Evolutionary conservation across 208 protist genomes (phyloP).

Genomic region (Crithidia mellificae): DNA sequence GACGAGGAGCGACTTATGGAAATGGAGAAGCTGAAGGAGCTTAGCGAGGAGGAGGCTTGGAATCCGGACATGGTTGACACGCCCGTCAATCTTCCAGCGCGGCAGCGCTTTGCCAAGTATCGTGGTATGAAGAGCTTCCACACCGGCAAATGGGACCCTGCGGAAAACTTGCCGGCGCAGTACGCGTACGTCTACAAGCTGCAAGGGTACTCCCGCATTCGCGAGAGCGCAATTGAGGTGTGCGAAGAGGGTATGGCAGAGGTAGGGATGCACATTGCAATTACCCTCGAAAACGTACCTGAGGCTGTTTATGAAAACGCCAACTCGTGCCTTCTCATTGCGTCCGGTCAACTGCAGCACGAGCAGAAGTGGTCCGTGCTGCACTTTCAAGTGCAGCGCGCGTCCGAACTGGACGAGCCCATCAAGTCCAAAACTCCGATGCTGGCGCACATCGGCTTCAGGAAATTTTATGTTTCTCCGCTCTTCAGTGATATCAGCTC

Average conservation of each 20-base stretch:
- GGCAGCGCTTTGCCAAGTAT: slow-evolving; percentile 89
- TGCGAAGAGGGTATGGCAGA: slow-evolving; percentile 55
- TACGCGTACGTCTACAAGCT: slow-evolving; percentile 92
- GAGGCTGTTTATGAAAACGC: slow-evolving; percentile 43
- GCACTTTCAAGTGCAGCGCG: slow-evolving; percentile 82
- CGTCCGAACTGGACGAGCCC: slow-evolving; percentile 71
- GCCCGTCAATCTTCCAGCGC: slow-evolving; percentile 80
- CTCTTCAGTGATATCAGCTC: slow-evolving; percentile 85
- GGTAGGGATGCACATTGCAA: slow-evolving; percentile 59
- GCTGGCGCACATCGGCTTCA: slow-evolving; percentile 87
- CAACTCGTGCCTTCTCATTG: slow-evolving; percentile 59
- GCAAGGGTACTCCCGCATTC: slow-evolving; percentile 81
- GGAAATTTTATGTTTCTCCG: slow-evolving; percentile 91
- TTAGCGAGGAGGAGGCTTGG: slow-evolving; percentile 84
- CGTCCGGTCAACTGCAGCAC: slow-evolving; percentile 85
- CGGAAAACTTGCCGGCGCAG: slow-evolving; percentile 81
- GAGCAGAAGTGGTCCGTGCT: slow-evolving; percentile 92
- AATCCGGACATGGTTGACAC: slow-evolving; percentile 89
- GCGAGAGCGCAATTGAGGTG: slow-evolving; percentile 56
- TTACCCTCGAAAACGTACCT: slow-evolving; percentile 74
- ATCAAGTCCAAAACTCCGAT: slow-evolving; percentile 91
- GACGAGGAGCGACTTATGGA: slow-evolving; percentile 76
- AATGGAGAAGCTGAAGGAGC: slow-evolving; percentile 70
- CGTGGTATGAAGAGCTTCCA: slow-evolving; percentile 87
- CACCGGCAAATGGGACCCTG: slow-evolving; percentile 81